Evolutionary conservation across 805 yeast genomes (phyloP).

Genomic region (Starmera caribaea): DNA sequence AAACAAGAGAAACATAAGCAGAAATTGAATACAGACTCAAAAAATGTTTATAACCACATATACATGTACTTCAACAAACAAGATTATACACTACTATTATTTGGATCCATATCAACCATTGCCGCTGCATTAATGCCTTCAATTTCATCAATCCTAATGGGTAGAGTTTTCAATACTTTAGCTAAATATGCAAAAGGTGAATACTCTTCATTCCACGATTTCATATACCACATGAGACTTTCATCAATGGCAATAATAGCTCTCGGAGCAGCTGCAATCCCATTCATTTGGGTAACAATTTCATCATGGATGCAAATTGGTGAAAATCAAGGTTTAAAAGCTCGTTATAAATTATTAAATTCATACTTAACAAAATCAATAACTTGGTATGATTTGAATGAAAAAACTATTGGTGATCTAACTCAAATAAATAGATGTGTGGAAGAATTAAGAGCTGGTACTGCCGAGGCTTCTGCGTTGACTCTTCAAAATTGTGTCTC

Average conservation of each 20-base stretch:
- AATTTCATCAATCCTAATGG: conserved; percentile 53
- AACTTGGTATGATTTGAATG: conserved; percentile 54
- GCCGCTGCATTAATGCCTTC: conserved; percentile 52
- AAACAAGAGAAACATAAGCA: too few relatives aligned
- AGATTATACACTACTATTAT: conserved; percentile 16
- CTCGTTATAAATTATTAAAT: conserved; percentile 36
- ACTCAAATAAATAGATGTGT: conserved; percentile 61
- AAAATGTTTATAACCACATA: conserved; percentile 1
- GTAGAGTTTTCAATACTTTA: conserved; percentile 46
- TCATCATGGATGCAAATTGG: conserved; percentile 61
- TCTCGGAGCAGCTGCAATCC: conserved; percentile 35
- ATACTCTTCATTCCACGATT: conserved; percentile 20
- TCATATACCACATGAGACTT: conserved; percentile 27
- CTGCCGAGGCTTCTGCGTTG: conserved; percentile 57
- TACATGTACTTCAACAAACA: conserved; percentile 14
- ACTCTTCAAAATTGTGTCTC: conserved; percentile 45
- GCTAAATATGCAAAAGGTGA: conserved; percentile 23
- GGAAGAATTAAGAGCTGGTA: conserved; percentile 62
- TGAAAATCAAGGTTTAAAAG: conserved; percentile 54
- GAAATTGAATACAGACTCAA: too few relatives aligned
- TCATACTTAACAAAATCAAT: conserved; percentile 37
- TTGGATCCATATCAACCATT: conserved; percentile 30
- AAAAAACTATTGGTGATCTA: conserved; percentile 50
- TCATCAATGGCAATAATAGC: conserved; percentile 32
- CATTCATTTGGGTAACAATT: conserved; percentile 44